Evolutionary conservation across 2,329 filamentous ascomycete species (phyloP), one percentile per base, ranked within the genome.

Genomic region (Cryphonectria japonica): DNA sequence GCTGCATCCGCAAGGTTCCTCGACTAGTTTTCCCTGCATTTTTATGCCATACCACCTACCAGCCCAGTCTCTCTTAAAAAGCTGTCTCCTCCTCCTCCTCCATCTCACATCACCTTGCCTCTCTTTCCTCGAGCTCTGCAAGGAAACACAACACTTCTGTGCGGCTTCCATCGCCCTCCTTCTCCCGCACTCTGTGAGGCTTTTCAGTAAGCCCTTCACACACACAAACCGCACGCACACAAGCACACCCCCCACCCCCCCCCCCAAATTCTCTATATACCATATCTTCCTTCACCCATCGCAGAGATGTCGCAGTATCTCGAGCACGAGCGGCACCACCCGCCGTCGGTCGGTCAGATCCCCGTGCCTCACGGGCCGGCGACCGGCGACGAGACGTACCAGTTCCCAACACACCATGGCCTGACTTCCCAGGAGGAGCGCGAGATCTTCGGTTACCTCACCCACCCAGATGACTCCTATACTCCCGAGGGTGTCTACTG

Each of bases 391-490:
- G 85, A 87, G 76, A 81, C 82, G 72, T 81, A 85, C 67, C 83
- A 85, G 69, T 86, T 82, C 76, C 84, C 82, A 26, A 73, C 80
- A 67, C 76, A 76, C 64, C 75, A 77, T 69, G 79, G 79, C 46
- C 77, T 80, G 65, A 75, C 75, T 71, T 82, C 82, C 70, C 80
- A 82, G 66, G 78, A 84, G 72, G 87, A 89, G 80, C 85, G 82
- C 73, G 83, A 85, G 79, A 88, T 89, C 76, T 97, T 98, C 84
- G 87, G 92, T 77, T 89, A 91, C 75, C 85, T 98, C 71, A 92
- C 97, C 70, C 92, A 93, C 69, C 95, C 95, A 2, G 93, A 97
- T 78, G 95, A 98, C 83, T 92, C 90, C 74, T 98, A 95, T 83
- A 93, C 92, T 69, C 82, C 87, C 69, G 89, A 95, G 29, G 95